A percentile compares a stretch with the other conserved stretches of the same genome.
Conservation (phyloP, 2,329 filamentous ascomycete species). For the Diplodia intermedia region DNA sequence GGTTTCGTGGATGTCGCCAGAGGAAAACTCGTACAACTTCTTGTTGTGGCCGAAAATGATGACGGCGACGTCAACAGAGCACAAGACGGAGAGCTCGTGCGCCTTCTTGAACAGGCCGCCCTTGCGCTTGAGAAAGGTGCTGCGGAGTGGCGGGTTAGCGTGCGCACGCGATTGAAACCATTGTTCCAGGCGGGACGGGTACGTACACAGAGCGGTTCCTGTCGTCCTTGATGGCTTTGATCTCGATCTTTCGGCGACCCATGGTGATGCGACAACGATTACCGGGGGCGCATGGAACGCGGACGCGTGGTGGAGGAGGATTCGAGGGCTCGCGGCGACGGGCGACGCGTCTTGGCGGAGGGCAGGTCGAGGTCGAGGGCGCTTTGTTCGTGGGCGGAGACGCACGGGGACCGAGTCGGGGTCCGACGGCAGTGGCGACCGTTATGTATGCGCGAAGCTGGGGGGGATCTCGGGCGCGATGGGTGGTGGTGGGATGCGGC, state of each 20-base stretch:
- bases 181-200: slow-evolving; percentile 12
- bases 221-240: slow-evolving; percentile 99
- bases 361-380: slow-evolving; percentile 16
- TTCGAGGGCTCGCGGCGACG: slow-evolving; percentile 24
- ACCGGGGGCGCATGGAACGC: slow-evolving; percentile 29
- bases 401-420: slow-evolving; percentile 18
- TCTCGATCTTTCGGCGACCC: slow-evolving; percentile 99
- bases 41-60: slow-evolving; percentile 99
- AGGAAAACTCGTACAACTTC: slow-evolving; percentile 98
- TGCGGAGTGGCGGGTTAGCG: slow-evolving; percentile 49
- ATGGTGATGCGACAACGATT: slow-evolving; percentile 57
- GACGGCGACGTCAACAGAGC: slow-evolving; percentile 97
- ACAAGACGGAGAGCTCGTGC: slow-evolving; percentile 96
- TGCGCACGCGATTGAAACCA: slow-evolving; percentile 37
- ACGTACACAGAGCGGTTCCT: slow-evolving; percentile 96
- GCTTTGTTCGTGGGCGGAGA: slow-evolving; percentile 29
- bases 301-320: slow-evolving; percentile 22
- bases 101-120: slow-evolving; percentile 99
- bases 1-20: slow-evolving; percentile 88
- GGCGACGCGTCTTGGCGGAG: slow-evolving; percentile 28
- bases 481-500: slow-evolving; percentile 31
- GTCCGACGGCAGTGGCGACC: slow-evolving; percentile 18
- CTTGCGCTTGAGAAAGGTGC: slow-evolving; percentile 98
- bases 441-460: slow-evolving; percentile 28
- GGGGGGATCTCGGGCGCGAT: slow-evolving; percentile 10